Base-by-base conservation (phyloP, 495 filamentous ascomycete genomes). In the Lasiosphaeria ovina region DNA sequence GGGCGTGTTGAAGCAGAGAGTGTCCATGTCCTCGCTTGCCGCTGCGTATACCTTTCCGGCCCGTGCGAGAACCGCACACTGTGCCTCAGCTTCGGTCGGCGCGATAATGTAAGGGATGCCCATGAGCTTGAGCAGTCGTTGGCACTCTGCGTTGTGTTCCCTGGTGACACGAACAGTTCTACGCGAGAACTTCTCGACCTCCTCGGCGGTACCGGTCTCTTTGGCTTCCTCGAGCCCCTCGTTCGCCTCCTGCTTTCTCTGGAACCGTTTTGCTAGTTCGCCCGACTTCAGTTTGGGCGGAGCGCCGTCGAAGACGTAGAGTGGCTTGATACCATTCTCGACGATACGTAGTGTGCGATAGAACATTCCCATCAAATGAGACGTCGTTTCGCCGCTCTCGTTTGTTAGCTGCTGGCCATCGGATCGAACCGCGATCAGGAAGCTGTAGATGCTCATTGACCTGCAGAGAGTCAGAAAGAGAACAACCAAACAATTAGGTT, bases 361-460 rank as follows among this genome's bases (percentile, higher is more conserved):
- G 77, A 98, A 98, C 88, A 98, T 92, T 64, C 94, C 94, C 93
- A 98, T 96, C 17, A 98, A 78, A 73, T 98, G 94, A 7, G 94
- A 98, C 0, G 94, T 98, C 1, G 94, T 98, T 64, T 97, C 92
- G 64, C 94, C 94, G 45, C 83, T 86, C 63, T 98, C 94, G 69
- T 85, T 92, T 83, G 86, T 98, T 60, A 98, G 85, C 75, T 97
- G 92, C 74, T 98, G 90, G 61, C 94, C 94, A 66, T 95, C 92
- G 59, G 92, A 97, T 53, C 94, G 92, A 44, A 98, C 94, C 14
- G 95, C 95, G 67, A 98, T 91, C 49, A 98, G 85, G 81, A 98
- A 98, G 77, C 89, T 93, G 82, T 98, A 98, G 70, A 98, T 96
- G 72, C 89, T 94, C 94, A 98, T 98, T 42, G 94, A 98, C 49